Base-by-base conservation (phyloP, 192 early-diverging fungal genomes). In the Rhizophagus sp. region DNA sequence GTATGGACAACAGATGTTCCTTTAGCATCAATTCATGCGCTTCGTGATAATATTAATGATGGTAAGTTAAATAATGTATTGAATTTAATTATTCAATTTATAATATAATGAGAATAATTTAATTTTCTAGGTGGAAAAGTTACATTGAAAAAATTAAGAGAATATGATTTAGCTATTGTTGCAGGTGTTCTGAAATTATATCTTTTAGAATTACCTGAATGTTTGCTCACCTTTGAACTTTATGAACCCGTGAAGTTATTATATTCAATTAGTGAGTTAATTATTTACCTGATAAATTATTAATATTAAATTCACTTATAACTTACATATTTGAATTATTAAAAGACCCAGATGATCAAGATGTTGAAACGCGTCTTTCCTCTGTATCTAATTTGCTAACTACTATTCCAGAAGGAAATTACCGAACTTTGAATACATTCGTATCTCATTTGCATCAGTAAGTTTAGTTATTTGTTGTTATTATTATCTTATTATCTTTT, bases 151-250 rank as follows among this genome's bases (percentile, higher is more conserved):
- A 75, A 87, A 73, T 78, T 95, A 57, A 83, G 88, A 10, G 39
- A 82, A 19, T 90, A 90, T 75, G 90, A 93, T 75, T 79, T 88
- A 30, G 82, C 86, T 0, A 82, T 91, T 4, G 82, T 93, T 5
- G 90, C 89, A 24, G 91, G 90, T 22, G 82, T 89, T 24, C 71
- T 95, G 33, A 84, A 91, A 4, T 83, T 93, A 17, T 95, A 92
- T 71, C 83, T 95, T n/a, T 82, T 92, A 81, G 93, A 95, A 80
- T 82, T 95, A 8, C 92, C 92, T 13, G 88, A 88, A 69, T 91
- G 89, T 17, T 73, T 95, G 34, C 82, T 92, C 17, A 92, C 93
- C 8, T 88, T 87, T 80, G 92, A 93, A 73, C 86, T 93, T 36
- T 93, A 95, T 72, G 92, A 91, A 22, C 85, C 91, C 9, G 85